Conservation (phyloP, 768 basidiomycete genomes). For the Collybia nuda region DNA sequence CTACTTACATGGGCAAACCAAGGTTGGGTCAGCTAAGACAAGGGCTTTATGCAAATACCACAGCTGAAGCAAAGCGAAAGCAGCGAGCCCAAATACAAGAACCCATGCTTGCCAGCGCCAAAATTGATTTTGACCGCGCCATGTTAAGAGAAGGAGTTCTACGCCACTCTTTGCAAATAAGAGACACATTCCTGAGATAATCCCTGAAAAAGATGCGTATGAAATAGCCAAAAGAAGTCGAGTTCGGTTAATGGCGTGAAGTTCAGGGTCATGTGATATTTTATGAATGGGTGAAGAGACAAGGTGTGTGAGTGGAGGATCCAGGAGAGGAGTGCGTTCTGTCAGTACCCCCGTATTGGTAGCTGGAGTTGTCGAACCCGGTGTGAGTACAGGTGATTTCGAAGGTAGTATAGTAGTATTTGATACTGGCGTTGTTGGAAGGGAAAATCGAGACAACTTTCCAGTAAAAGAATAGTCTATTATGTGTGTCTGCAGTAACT, state of each 20-base stretch:
- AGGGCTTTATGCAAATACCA: slow-evolving; percentile 85
- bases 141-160: slow-evolving; percentile 78
- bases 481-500: slow-evolving; percentile 61
- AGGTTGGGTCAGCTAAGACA: slow-evolving; percentile 77
- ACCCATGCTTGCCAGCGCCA: slow-evolving; percentile 85
- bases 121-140: slow-evolving; percentile 78
- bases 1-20: slow-evolving; percentile 80
- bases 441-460: slow-evolving; percentile 22
- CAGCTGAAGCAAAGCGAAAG: slow-evolving; percentile 78
- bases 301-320: slow-evolving; percentile 33
- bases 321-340: slow-evolving; percentile 62
- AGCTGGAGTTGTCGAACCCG: slow-evolving; percentile 29
- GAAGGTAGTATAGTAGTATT: slow-evolving; percentile 33
- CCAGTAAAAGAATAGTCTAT: slow-evolving; percentile 62
- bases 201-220: slow-evolving; percentile 86
- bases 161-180: slow-evolving; percentile 94
- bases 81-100: slow-evolving; percentile 66
- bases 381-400: slow-evolving; percentile 29
- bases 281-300: slow-evolving; percentile 22
- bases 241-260: slow-evolving; percentile 39
- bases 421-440: slow-evolving; percentile 30
- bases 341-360: slow-evolving; percentile 30
- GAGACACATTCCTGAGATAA: slow-evolving; percentile 88
- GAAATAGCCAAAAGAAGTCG: slow-evolving; percentile 73
- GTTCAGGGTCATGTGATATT: slow-evolving; percentile 17